phyloP scores from a whole-genome alignment of 2,329 filamentous ascomycete genomes.

The Aspergillus pseudoterreus region DNA sequence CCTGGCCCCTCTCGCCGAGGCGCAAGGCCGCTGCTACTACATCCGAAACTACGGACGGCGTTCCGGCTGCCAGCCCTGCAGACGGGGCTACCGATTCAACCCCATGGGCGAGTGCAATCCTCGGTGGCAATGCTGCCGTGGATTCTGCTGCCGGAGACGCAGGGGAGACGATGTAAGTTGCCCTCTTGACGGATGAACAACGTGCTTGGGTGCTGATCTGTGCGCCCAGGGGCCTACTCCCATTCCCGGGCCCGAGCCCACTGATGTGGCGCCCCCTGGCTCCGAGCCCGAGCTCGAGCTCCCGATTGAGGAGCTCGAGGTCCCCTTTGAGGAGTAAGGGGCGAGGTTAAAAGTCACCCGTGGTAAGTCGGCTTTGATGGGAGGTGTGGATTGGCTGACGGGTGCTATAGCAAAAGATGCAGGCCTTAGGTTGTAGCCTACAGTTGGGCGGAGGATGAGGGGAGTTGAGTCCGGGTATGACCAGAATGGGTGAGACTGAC shows the following conservation, averaged over 20 bases:
- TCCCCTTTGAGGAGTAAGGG: too few species aligned
- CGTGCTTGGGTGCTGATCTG: neutral
- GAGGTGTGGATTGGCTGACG: too few species aligned
- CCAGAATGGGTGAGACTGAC: neutral
- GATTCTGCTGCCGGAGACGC: neutral
- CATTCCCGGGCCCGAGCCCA: too few species aligned
- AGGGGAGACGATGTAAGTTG: neutral
- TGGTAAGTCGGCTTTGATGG: too few species aligned
- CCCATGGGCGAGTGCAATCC: neutral
- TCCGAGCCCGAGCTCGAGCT: too few species aligned
- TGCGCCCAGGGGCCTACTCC: too few species aligned
- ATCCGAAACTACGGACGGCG: neutral
- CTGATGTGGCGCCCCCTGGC: too few species aligned
- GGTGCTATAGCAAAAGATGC: too few species aligned
- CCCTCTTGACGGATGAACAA: neutral
- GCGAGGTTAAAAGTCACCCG: too few species aligned
- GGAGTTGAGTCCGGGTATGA: neutral
- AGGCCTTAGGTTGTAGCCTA: too few species aligned
- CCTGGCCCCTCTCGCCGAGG: neutral
- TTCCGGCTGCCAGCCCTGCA: neutral
- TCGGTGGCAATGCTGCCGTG: neutral
- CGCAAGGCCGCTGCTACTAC: conserved; percentile 1
- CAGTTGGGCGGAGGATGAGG: too few species aligned
- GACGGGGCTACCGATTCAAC: neutral
- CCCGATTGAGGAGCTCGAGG: too few species aligned